Percentiles rank a stretch among this genome's conserved stretches.
phyloP scores from a whole-genome alignment of 257 asterid genomes.

The Nicotiana obtusifolia region DNA sequence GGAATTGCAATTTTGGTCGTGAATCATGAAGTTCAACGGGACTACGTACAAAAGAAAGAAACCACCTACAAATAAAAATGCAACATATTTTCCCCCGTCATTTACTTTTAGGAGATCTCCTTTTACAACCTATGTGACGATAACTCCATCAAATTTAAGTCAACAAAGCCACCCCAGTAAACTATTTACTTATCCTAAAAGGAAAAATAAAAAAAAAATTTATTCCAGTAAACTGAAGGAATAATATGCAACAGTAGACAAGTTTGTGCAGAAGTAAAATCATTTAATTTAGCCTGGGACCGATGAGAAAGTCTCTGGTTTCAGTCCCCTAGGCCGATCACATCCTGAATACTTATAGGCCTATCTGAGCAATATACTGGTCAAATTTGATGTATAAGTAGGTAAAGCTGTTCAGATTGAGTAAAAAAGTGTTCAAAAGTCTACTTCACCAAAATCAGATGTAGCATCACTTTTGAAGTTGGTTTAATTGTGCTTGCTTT shows the following conservation, averaged over 20 bases:
- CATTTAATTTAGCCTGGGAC: slow-evolving; percentile 2
- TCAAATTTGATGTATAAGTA: neutral
- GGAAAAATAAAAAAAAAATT: too few species aligned
- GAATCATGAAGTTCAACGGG: neutral
- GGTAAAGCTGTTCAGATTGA: neutral
- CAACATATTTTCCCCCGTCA: neutral
- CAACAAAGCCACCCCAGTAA: neutral
- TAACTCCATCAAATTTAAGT: neutral
- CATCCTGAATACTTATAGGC: neutral
- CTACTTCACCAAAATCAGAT: neutral
- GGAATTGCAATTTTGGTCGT: neutral
- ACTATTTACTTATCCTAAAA: neutral
- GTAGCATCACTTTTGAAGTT: neutral
- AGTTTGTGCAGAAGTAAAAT: slow-evolving; percentile 6
- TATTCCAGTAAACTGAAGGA: neutral
- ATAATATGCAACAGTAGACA: neutral
- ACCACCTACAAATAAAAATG: neutral
- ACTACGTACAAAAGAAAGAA: too few species aligned
- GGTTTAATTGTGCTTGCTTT: neutral
- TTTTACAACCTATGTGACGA: neutral
- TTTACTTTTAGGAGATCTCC: neutral
- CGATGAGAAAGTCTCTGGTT: neutral
- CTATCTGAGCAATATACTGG: neutral
- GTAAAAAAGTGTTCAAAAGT: neutral
- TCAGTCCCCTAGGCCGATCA: neutral